Base-by-base conservation (phyloP, 2,329 filamentous ascomycete species). In the Tolypocladium pustulatum region DNA sequence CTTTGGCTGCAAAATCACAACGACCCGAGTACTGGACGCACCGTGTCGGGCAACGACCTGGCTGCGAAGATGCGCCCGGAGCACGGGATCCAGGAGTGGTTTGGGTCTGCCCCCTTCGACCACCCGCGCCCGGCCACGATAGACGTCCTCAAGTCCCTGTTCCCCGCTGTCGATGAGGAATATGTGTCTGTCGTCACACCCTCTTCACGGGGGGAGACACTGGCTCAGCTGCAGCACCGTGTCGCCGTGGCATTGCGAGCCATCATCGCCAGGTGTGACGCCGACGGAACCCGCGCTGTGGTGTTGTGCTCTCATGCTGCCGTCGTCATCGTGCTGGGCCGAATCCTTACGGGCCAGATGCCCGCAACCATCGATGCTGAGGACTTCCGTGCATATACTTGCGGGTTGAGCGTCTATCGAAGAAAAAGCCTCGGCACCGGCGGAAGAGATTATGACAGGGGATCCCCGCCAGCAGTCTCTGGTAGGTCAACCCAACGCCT, bases 221-320 rank as follows among this genome's bases (percentile, higher is more conserved):
- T 97, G 64, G 75, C 81, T 0, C 82, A 91, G 66, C 80, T 99
- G 22, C 92, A 97, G 71, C 81, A 90, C 66, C 86, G 94, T 43
- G 79, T 93, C 34, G 88, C 89, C 4, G 84, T 83, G 53, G 83
- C 87, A 2, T 74, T 96, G 49, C 76, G 82, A 51, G 81, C 80
- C 54, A 84, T 97, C 64, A 87, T 97, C 64, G 78, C 81, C 34
- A 81, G 84, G 57, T 85, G 90, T 60, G 91, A 97, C 68, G 72
- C 73, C n/a, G 80, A 88, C 55, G 83, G 85, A n/a, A 78, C 82
- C 43, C 84, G 82, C 65, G 81, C 89, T 0, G 79, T 96, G 30
- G 73, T 97, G 46, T 79, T 99, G 43, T 96, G 90, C 73, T 88
- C 90, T 1, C 94, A 99, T 75, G 94, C 94, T 1, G 94, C 94